phyloP scores from a whole-genome alignment of 345 rosid genomes.

The Acer saccharum region DNA sequence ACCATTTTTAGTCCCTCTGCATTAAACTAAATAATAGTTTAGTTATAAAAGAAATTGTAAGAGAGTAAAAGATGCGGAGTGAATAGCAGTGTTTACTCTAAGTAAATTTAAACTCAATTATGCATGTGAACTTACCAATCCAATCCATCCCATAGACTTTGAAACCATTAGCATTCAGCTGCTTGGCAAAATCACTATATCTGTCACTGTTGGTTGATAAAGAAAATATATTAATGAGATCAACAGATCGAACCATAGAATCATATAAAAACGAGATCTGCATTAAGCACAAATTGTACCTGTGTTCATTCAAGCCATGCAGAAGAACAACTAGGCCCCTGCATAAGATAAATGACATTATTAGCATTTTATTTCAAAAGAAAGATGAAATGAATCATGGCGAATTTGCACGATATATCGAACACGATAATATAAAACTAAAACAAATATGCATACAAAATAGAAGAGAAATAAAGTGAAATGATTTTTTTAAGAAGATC shows the following conservation, averaged over 20 bases:
- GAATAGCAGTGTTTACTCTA: background rate
- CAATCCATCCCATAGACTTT: conserved; percentile 94
- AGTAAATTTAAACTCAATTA: background rate
- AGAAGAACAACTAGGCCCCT: conserved; percentile 82
- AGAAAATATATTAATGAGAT: background rate
- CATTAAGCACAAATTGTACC: conserved; percentile 41
- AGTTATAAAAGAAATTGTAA: background rate
- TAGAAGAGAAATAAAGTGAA: background rate
- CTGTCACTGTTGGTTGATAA: conserved; percentile 57
- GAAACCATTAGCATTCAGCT: conserved; percentile 75
- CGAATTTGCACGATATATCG: background rate
- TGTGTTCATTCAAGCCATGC: conserved; percentile 94
- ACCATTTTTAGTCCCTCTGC: background rate
- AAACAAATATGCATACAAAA: too few relatives aligned
- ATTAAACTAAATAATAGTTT: background rate
- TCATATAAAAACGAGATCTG: background rate
- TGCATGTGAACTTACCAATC: conserved; percentile 62
- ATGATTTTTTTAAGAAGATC: background rate
- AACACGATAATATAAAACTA: background rate
- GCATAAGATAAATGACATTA: conserved; percentile 24
- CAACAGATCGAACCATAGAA: background rate
- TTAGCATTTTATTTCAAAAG: background rate
- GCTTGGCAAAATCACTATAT: conserved; percentile 84
- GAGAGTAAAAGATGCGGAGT: background rate
- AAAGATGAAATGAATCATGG: background rate